Conservation (phyloP, 2,329 filamentous ascomycete species). For the Chlorencoelia australis region DNA sequence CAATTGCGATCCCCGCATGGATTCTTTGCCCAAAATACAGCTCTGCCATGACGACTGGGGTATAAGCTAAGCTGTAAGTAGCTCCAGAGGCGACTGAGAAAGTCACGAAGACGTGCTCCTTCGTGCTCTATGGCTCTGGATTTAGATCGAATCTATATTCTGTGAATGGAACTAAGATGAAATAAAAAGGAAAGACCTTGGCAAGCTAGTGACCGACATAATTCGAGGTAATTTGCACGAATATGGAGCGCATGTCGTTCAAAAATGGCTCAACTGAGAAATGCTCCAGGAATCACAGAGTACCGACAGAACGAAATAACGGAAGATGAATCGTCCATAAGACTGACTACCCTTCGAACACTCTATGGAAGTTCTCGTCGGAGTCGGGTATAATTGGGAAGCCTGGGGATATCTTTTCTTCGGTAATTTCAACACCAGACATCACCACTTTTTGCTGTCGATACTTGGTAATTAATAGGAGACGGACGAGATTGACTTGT, state of each 20-base stretch:
- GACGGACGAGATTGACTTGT: no score
- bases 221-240: constrained; percentile 43
- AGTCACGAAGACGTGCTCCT: constrained; percentile 24
- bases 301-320: constrained; percentile 45
- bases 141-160: constrained; percentile 31
- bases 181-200: constrained; percentile 35
- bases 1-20: constrained; percentile 42
- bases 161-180: constrained; percentile 32
- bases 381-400: no score
- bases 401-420: no score
- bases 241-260: constrained; percentile 46
- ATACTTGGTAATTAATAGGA: no score
- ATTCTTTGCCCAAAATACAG: constrained; percentile 45
- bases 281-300: constrained; percentile 47
- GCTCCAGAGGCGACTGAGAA: constrained; percentile 43
- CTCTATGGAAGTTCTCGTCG: constrained; percentile 43
- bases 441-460: no score
- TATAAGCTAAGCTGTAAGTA: constrained; percentile 40
- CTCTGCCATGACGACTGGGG: constrained; percentile 44
- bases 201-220: constrained; percentile 37
- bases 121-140: constrained; percentile 24
- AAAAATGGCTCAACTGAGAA: constrained; percentile 46
- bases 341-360: constrained; percentile 46
- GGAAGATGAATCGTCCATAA: constrained; percentile 51
- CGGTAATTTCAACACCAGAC: no score